Base-by-base conservation (phyloP, 495 filamentous ascomycete species). In the Hypoxylon intermedium region DNA sequence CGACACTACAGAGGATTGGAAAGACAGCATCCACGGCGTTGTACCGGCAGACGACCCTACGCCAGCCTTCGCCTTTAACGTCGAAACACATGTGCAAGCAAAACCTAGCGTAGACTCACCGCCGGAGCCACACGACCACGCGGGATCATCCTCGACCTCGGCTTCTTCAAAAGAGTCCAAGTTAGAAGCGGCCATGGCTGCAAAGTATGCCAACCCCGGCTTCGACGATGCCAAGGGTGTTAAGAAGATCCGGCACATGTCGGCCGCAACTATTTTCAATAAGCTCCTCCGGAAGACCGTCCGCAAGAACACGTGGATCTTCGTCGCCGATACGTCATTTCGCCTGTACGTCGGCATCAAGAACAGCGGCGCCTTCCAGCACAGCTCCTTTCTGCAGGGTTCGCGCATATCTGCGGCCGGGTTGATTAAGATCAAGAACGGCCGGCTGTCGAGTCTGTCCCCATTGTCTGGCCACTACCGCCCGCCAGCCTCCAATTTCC, bases 281-380 rank as follows among this genome's bases (percentile, higher is more conserved):
- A 86, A 86, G 50, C 75, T 93, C 9, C 80, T 92, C 2, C 83
- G 88, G 30, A 87, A 86, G 42, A 82, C 86, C 1, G 84, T 88
- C 5, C 84, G 83, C 65, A 90, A 87, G 59, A 89, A 89, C 65
- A 93, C 88, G 24, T 97, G 92, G 92, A 93, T 97, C 34, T 97
- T 95, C 66, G 92, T 90, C 16, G 87, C 87, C 26, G 92, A 97
- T 73, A 93, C 90, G 0, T 88, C 85, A 1, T 93, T 91, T 65
- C 85, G 93, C 6, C 78, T 97, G 0, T 96, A 97, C 75, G 83
- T 96, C 31, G 92, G 91, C 38, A 94, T 97, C 73, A 97, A 97
- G 65, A 86, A 90, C 68, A 85, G 84, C 21, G 93, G 93, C 21
- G 84, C 89, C 6, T 97, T 97, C 68, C 93, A 97, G 66, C 93